Base-by-base conservation (phyloP, 768 basidiomycete species). In the Boletus rufocinnamomeus region DNA sequence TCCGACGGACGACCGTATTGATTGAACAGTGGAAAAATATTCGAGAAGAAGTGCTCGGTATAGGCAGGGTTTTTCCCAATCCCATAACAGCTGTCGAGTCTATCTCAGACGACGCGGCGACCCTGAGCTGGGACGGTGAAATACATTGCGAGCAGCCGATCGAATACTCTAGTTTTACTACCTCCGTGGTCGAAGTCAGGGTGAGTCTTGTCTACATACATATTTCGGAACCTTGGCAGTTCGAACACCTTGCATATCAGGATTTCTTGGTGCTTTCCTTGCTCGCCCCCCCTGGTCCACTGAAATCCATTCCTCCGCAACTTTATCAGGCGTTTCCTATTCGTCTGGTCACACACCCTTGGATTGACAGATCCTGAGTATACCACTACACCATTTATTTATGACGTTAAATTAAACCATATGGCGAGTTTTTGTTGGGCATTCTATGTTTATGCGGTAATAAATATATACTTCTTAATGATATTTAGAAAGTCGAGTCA, bases 121-220 rank as follows among this genome's bases (percentile, higher is more conserved):
- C 80, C 54, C 66, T 84, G 6, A 86, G 86, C 65, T 90, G 86
- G 81, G 84, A 84, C 59, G 87, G 88, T 17, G 79, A 83, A 61
- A 66, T 88, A 19, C 69, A 68, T 17, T 73, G 77, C 52, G 69
- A 76, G 4, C 66, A 66, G 13, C 70, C 79, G 28, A 67, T 82
- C 30, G 69, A 69, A 17, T 75, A 75, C 49, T 79, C 82, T 51
- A 75, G 82, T 9, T 89, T 89, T 71, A 67, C 61, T n/a, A 76
- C 79, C 3, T 75, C 75, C 1, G 74, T 77, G 47, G 67, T 86
- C 38, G 66, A 74, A 35, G 79, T 87, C 55, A 81, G 79, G 78
- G 85, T 85, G 55, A 63, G 74, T 60, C 28, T 16, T 23, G 32
- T 46, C 52, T 28, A 11, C 19, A 41, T 41, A 3, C 28, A 8